Base-by-base conservation (phyloP, 2,329 filamentous ascomycete genomes). In the Emericellopsis cladophorae region DNA sequence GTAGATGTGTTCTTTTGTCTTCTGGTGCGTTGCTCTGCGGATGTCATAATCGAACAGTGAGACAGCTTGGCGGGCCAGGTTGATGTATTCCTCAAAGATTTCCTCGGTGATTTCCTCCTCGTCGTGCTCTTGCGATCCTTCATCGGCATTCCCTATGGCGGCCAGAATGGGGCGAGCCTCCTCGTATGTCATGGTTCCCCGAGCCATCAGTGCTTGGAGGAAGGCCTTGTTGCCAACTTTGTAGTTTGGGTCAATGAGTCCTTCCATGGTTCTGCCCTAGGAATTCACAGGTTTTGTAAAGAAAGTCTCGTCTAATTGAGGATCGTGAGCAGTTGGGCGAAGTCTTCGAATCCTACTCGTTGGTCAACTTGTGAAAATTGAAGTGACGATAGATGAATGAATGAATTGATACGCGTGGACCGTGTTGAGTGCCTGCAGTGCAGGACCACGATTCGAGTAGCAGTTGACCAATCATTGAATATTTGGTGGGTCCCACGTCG, bases 21-120 rank as follows among this genome's bases (percentile, higher is more conserved):
- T 55, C 57, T 95, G 89, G 51, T 92, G 77, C 31, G 76, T 62
- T 4, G 76, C 75, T 54, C 72, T 83, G 45, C 87, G 79, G 54
- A 98, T 87, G 58, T 95, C 89, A 49, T 88, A 79, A 64, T 96
- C 90, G 54, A 94, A 86, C 8, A 76, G 71, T 0, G 83, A 84
- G 37, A 94, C 74, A 18, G 77, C 78, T 35, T 74, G 68, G 50
- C 89, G 87, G 24, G 87, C 77, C 18, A 72, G 72, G 40, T 76
- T 65, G 43, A 96, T 70, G 57, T 82, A 86, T 9, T 74, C 69
- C 18, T 72, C 64, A 48, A 96, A 74, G 42, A 82, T 74, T 14
- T 79, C 74, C 46, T 76, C 62, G 0, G 78, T 81, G 31, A 96
- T 68, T 45, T 88, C 74, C 40, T 76, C 40, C 8, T 74, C 59